Base-by-base conservation (phyloP, 2,329 filamentous ascomycete genomes). In the Colletotrichum simmondsii region DNA sequence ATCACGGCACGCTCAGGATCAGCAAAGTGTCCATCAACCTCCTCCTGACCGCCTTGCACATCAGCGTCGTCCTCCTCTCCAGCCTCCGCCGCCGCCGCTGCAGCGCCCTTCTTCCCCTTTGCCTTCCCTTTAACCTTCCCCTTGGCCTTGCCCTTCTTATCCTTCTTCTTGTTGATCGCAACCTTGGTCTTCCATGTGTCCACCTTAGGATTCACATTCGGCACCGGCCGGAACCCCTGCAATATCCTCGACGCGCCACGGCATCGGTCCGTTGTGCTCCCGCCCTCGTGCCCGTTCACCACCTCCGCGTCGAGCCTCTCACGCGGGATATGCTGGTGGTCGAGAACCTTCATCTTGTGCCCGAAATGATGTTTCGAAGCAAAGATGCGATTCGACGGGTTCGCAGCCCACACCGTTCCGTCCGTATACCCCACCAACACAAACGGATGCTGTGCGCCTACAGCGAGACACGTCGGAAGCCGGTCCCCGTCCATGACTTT, bases 401-500 rank as follows among this genome's bases (percentile, higher is more conserved):
- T 88, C 73, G 83, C 82, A 7, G 83, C 81, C 84, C 87, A 89
- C 3, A 90, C 79, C 0, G 87, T 87, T 12, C 89, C 89, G 68
- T 90, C 88, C 2, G 86, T 83, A 56, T 85, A 84, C n/a, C 89
- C 89, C 14, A 88, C 79, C 2, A 90, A 83, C 11, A 88, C 79
- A 74, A 84, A 90, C 0, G 89, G 89, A 68, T 91, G 89, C 16
- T 83, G 85, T 2, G 79, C 76, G 19, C 88, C 88, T 3, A 87
- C 82, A 4, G 85, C 83, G 12, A 91, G 81, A 75, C 87, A 87
- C 0, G 86, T 87, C 6, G 86, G 85, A 61, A 86, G 84, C 65
- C 87, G 87, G 35, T 88, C 85, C 12, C 85, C 83, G 0, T 86
- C 87, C 74, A 87, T 86, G 57, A 90, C 81, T 70, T 87, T 85